phyloP scores from a whole-genome alignment of 495 filamentous ascomycete species.

The Penicillium fimorum region DNA sequence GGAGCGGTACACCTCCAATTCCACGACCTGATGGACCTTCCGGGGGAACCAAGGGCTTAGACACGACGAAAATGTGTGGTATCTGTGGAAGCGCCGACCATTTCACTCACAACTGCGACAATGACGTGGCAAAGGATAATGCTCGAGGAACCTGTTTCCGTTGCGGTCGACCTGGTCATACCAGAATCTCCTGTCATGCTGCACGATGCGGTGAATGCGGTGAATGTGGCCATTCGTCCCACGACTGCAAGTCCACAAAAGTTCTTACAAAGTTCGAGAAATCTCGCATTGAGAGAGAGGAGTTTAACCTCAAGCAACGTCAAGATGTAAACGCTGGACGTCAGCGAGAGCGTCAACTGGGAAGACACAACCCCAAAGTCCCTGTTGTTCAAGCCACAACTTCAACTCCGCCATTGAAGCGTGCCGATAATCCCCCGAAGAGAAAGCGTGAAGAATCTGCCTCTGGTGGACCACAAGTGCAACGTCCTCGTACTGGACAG shows the following conservation, averaged over 20 bases:
- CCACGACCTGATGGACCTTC: slow-evolving; percentile 38
- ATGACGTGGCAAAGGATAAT: slow-evolving; percentile 38
- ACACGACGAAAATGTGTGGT: slow-evolving; percentile 42
- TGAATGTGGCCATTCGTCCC: slow-evolving; percentile 40
- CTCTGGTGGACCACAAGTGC: slow-evolving; percentile 25
- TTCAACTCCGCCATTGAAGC: slow-evolving; percentile 11
- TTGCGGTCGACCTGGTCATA: slow-evolving; percentile 44
- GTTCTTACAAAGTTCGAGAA: slow-evolving; percentile 39
- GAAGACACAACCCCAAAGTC: slow-evolving; percentile 47
- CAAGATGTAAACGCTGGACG: slow-evolving; percentile 38
- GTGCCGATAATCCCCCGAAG: slow-evolving; percentile 31
- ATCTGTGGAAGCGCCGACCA: slow-evolving; percentile 50
- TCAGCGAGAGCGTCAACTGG: slow-evolving; percentile 43
- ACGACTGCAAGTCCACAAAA: slow-evolving; percentile 33
- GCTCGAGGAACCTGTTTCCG: slow-evolving; percentile 43
- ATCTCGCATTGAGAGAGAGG: slow-evolving; percentile 31
- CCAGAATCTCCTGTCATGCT: slow-evolving; percentile 34
- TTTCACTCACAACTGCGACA: slow-evolving; percentile 49
- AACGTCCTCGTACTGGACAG: slow-evolving; percentile 27
- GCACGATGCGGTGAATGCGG: slow-evolving; percentile 50
- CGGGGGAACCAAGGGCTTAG: slow-evolving; percentile 46
- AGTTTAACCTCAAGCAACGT: slow-evolving; percentile 30
- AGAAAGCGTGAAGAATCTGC: slow-evolving; percentile 44
- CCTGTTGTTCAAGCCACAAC: slow-evolving; percentile 42
- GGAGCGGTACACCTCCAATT: slow-evolving; percentile 25